Evolutionary conservation across 768 basidiomycete species (phyloP).

Genomic region (Termitomyces bulborhizus): DNA sequence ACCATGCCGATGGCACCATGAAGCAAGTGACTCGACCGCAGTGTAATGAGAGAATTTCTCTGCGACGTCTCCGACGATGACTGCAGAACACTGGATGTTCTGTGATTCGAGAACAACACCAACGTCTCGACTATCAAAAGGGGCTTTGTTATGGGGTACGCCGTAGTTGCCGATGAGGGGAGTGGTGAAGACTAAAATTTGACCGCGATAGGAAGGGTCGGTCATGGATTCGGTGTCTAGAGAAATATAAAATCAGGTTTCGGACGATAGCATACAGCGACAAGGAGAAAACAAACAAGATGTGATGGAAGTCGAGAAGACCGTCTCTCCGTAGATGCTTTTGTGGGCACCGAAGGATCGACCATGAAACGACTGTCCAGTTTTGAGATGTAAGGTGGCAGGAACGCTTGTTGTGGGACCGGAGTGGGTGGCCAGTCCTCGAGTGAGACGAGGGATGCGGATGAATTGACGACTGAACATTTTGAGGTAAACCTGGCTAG

Average conservation of each 20-base stretch:
- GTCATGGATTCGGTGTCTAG: constrained; percentile 99
- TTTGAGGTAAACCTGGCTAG: constrained; percentile 16
- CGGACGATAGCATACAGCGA: not conserved
- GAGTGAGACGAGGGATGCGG: constrained; percentile 42
- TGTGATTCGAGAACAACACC: constrained; percentile 87
- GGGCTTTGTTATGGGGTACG: constrained; percentile 76
- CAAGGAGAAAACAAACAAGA: constrained; percentile 59
- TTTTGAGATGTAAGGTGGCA: constrained; percentile 86
- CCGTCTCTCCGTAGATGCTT: constrained; percentile 93
- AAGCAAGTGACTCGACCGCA: constrained; percentile 86
- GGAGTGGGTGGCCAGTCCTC: constrained; percentile 66
- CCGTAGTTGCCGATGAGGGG: constrained; percentile 99
- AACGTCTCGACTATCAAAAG: constrained; percentile 68
- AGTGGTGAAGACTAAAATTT: constrained; percentile 97
- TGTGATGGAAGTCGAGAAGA: constrained; percentile 98
- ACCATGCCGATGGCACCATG: constrained; percentile 88
- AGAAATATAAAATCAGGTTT: constrained; percentile 4
- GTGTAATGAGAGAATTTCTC: constrained; percentile 93
- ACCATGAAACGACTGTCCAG: constrained; percentile 89
- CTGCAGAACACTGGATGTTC: constrained; percentile 84
- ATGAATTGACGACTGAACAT: constrained; percentile 58
- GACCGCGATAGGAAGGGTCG: constrained; percentile 96
- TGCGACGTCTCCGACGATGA: constrained; percentile 93
- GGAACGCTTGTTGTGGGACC: constrained; percentile 46
- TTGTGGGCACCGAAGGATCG: constrained; percentile 83